Conservation (phyloP, 495 filamentous ascomycete species). For the Aspergillus sclerotiicarbonarius region DNA sequence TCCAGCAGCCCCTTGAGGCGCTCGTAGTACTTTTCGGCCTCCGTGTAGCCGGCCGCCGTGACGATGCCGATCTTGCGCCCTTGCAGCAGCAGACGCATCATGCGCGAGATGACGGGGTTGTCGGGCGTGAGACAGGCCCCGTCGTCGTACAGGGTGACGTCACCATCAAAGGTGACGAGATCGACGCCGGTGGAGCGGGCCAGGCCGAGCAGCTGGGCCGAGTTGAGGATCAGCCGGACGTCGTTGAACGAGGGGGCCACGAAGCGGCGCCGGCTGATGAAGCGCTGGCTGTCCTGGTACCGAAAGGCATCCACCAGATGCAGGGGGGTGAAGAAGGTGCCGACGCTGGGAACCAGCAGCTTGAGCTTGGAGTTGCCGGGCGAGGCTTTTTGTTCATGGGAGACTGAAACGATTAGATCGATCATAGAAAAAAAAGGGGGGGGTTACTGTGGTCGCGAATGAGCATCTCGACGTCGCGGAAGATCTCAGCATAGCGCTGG, state of each 20-base stretch:
- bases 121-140: conserved; percentile 69
- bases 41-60: conserved; percentile 93
- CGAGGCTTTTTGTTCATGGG: conserved; percentile 60
- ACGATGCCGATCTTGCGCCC: conserved; percentile 86
- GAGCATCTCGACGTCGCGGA: conserved; percentile 87
- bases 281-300: conserved; percentile 79
- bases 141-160: conserved; percentile 96
- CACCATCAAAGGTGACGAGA: conserved; percentile 94
- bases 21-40: conserved; percentile 76
- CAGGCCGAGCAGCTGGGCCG: conserved; percentile 87
- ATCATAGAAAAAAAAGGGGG: neutral
- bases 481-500: conserved; percentile 88
- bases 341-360: conserved; percentile 84
- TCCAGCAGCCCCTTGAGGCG: conserved; percentile 84
- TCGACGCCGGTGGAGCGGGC: conserved; percentile 60
- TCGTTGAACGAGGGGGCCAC: conserved; percentile 98
- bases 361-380: conserved; percentile 82
- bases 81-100: conserved; percentile 62
- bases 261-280: conserved; percentile 88
- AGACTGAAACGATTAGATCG: conserved; percentile 47
- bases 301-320: conserved; percentile 85
- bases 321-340: conserved; percentile 86
- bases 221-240: conserved; percentile 87
- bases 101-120: conserved; percentile 75
- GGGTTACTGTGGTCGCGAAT: conserved; percentile 85